Conservation (phyloP, 352 stramenopile species). For the Peronospora destructor region DNA sequence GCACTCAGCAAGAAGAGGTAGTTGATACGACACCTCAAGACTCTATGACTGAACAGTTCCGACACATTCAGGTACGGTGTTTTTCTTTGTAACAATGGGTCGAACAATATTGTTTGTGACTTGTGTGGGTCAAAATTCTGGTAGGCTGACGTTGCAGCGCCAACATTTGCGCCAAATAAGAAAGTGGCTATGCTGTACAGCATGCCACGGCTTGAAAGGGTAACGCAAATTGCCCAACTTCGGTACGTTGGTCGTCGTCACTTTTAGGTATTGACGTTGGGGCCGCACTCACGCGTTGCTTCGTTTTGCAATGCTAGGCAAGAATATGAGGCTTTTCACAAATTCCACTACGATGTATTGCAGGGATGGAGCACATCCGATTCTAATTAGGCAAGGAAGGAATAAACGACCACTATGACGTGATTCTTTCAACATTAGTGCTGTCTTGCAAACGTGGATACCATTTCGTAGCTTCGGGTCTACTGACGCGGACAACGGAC, state of each 20-base stretch:
- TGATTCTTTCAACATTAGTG: constrained; percentile 5
- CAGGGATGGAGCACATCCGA: constrained; percentile 39
- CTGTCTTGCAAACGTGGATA: neutral
- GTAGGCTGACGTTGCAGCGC: constrained; percentile 4
- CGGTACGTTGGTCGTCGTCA: constrained; percentile 13
- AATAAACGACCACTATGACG: constrained; percentile 1
- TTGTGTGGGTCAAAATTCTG: neutral
- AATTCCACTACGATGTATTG: constrained; percentile 38
- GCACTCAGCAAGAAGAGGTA: constrained; percentile 10
- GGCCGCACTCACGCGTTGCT: constrained; percentile 3
- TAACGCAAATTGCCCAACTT: constrained; percentile 28
- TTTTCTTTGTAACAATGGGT: neutral
- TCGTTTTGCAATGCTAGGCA: constrained; percentile 19
- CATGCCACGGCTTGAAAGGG: constrained; percentile 24
- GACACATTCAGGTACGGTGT: constrained; percentile 15
- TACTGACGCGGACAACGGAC: constrained; percentile 4
- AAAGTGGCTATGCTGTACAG: constrained; percentile 13
- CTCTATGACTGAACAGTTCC: constrained; percentile 2
- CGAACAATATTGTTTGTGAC: constrained; percentile 6
- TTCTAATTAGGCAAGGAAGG: constrained; percentile 4
- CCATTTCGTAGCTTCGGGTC: constrained; percentile 1
- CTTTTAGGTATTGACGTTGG: neutral
- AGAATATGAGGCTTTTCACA: constrained; percentile 44
- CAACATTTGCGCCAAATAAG: constrained; percentile 4
- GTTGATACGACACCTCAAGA: neutral